Conservation (phyloP, 805 yeast genomes). For the Kodamaea neixiangensis region DNA sequence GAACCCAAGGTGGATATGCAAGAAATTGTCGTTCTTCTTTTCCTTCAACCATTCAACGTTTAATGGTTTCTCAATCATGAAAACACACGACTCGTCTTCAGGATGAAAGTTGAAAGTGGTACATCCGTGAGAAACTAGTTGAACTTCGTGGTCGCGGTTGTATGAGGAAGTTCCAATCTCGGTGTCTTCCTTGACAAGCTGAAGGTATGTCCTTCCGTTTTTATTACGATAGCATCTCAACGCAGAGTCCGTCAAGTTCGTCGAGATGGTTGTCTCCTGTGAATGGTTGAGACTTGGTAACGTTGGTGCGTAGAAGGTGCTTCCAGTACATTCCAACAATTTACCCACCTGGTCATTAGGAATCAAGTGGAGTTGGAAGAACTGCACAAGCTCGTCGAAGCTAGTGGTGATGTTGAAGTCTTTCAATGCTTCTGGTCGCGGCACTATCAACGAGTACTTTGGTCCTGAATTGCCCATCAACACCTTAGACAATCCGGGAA, state of each 20-base stretch:
- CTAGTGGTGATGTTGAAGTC: slow-evolving; percentile 51
- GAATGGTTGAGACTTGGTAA: background rate
- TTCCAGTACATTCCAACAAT: slow-evolving; percentile 49
- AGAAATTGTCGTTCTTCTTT: slow-evolving; percentile 39
- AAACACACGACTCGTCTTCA: slow-evolving; percentile 50
- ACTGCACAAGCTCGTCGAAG: slow-evolving; percentile 47
- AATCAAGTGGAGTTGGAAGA: slow-evolving; percentile 69
- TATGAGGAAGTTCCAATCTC: slow-evolving; percentile 33
- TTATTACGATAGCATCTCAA: slow-evolving; percentile 33
- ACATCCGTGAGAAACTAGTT: slow-evolving; percentile 64
- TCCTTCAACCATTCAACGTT: slow-evolving; percentile 60
- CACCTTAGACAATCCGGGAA: slow-evolving; percentile 43
- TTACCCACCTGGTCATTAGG: slow-evolving; percentile 53
- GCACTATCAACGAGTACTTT: slow-evolving; percentile 66
- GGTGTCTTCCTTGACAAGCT: slow-evolving; percentile 18
- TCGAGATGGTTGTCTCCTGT: slow-evolving; percentile 23
- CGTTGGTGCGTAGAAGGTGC: slow-evolving; percentile 8
- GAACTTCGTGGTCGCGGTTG: slow-evolving; percentile 53
- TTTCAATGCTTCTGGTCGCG: slow-evolving; percentile 58
- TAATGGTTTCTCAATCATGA: slow-evolving; percentile 68
- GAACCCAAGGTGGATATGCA: slow-evolving; percentile 64
- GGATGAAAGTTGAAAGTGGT: slow-evolving; percentile 33
- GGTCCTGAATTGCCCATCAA: slow-evolving; percentile 19
- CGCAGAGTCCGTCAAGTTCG: slow-evolving; percentile 45
- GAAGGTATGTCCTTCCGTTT: slow-evolving; percentile 38